phyloP scores from a whole-genome alignment of 2,329 filamentous ascomycete species.

The Tolypocladium album region DNA sequence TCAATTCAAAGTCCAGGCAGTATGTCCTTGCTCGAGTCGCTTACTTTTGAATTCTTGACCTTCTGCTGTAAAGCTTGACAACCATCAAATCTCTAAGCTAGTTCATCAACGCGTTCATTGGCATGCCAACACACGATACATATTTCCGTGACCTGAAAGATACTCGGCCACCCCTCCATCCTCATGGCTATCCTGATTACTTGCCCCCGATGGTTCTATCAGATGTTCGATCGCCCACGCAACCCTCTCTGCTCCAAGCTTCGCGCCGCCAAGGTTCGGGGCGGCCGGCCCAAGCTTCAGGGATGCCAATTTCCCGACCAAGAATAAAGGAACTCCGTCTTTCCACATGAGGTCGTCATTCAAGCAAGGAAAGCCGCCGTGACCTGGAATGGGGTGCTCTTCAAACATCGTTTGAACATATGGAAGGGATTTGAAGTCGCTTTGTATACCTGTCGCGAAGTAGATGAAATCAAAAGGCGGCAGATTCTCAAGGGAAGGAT shows the following conservation, averaged over 20 bases:
- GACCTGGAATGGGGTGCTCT: slow-evolving; percentile 49
- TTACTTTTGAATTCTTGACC: neutral
- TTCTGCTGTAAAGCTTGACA: neutral
- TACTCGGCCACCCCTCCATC: slow-evolving; percentile 13
- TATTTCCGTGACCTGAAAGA: slow-evolving; percentile 24
- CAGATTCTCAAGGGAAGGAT: slow-evolving; percentile 38
- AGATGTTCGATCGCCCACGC: slow-evolving; percentile 59
- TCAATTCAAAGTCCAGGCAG: no score
- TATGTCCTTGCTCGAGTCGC: neutral
- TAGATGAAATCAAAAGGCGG: slow-evolving; percentile 59
- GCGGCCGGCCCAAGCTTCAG: slow-evolving; percentile 62
- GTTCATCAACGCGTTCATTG: neutral
- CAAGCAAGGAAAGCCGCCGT: slow-evolving; percentile 60
- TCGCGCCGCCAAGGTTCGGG: slow-evolving; percentile 63
- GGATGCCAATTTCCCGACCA: slow-evolving; percentile 57
- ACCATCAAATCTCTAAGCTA: neutral
- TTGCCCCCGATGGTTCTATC: slow-evolving; percentile 10
- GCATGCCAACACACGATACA: slow-evolving; percentile 18
- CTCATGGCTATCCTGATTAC: slow-evolving; percentile 1
- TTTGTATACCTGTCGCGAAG: slow-evolving; percentile 63
- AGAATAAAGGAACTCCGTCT: slow-evolving; percentile 60
- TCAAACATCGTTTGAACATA: slow-evolving; percentile 48
- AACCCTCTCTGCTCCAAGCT: slow-evolving; percentile 62
- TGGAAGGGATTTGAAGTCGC: slow-evolving; percentile 49
- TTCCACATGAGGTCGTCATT: slow-evolving; percentile 70